Base-by-base conservation (phyloP, 2,329 filamentous ascomycete species). In the Botrytis porri region DNA sequence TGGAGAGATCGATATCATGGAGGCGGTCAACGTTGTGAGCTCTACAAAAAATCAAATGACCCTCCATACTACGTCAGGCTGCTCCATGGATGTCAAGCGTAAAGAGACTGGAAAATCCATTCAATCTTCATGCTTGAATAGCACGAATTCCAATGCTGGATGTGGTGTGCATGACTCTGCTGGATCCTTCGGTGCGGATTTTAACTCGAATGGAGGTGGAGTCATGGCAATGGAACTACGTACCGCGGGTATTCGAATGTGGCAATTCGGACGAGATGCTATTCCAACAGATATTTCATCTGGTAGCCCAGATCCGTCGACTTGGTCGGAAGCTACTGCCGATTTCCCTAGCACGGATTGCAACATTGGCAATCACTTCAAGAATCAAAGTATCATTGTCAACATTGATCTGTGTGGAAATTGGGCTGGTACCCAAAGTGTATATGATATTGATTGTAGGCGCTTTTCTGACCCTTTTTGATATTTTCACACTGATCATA, bases 351-450 rank as follows among this genome's bases (percentile, higher is more conserved):
- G 83, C 70, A 86, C 85, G 71, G 75, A 81, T 32, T 98, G 95
- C 83, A 84, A 95, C 78, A 92, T 97, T 75, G 84, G 88, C 73
- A 78, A 82, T 1, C 87, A 91, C 82, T 97, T 98, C 84, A 84
- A 84, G 74, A 84, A 92, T 75, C 88, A 97, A 84, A 88, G 91
- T 78, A 90, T 98, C 76, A 88, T 95, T 77, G 90, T 95, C 81
- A 90, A 95, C 83, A 96, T 91, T 4, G 92, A 92, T 48, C 92
- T 97, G 80, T 98, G 95, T 82, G 95, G 95, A 39, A 89, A 91
- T 80, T 97, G 94, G 94, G 94, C 94, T 8, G 93, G 93, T 86
- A 84, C 81, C 79, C 16, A 83, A 73, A 80, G 29, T 67, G 66
- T 78, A 59, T 80, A 78, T 73, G 61, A 69, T 32, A 71, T 77